phyloP scores from a whole-genome alignment of 371 early-diverging fungal species.

The Neoconidiobolus thromboides region DNA sequence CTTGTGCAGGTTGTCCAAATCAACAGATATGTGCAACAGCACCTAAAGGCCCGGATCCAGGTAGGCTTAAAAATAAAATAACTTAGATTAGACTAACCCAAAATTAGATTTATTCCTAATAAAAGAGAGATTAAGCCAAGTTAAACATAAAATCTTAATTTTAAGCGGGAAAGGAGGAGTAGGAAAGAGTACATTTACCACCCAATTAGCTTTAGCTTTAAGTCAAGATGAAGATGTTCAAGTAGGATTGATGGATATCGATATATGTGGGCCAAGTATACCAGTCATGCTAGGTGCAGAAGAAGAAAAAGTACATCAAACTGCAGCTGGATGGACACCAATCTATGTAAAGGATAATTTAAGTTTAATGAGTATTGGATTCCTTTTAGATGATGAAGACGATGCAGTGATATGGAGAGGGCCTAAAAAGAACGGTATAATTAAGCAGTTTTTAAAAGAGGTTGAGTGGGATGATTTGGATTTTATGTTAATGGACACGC shows the following conservation, averaged over 20 bases:
- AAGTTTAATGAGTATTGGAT: slow-evolving; percentile 89
- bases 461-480: slow-evolving; percentile 85
- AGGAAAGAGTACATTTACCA: slow-evolving; percentile 80
- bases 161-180: slow-evolving; percentile 99
- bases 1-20: slow-evolving; percentile 97
- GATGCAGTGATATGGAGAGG: slow-evolving; percentile 99
- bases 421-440: slow-evolving; percentile 86
- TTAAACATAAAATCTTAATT: slow-evolving; percentile 71
- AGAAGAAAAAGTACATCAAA: slow-evolving; percentile 70
- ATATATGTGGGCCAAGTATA: slow-evolving; percentile 97
- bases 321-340: slow-evolving; percentile 70
- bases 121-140: slow-evolving; percentile 34
- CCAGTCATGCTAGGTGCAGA: slow-evolving; percentile 81
- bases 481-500: slow-evolving; percentile 93
- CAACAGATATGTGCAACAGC: slow-evolving; percentile 75
- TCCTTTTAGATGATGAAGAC: slow-evolving; percentile 73
- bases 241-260: slow-evolving; percentile 94
- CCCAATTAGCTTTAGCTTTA: slow-evolving; percentile 62
- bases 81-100: neutral
- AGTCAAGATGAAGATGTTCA: slow-evolving; percentile 33
- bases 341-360: slow-evolving; percentile 82
- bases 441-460: slow-evolving; percentile 93
- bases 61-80: slow-evolving; percentile 11
- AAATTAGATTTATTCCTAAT: slow-evolving; percentile 47
- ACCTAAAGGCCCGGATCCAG: slow-evolving; percentile 90